Evolutionary conservation across 2,329 filamentous ascomycete species (phyloP).

Genomic region (Colletotrichum australisinense): DNA sequence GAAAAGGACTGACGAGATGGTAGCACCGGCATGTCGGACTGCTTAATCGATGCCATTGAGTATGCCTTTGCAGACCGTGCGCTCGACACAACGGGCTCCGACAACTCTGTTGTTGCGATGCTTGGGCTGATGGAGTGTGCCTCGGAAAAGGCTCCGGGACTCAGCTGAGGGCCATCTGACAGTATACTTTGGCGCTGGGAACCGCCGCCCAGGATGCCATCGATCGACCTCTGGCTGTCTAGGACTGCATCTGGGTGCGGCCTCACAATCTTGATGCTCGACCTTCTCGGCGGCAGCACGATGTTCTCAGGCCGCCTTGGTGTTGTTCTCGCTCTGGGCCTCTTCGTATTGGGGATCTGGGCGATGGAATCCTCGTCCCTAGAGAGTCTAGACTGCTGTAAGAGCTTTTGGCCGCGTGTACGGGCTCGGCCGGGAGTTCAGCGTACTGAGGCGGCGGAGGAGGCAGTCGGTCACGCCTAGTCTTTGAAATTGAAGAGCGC

Average conservation of each 20-base stretch:
- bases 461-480: constrained; percentile 4
- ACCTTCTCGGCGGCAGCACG: constrained; percentile 6
- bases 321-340: not conserved
- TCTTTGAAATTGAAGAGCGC: constrained; percentile 7
- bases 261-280: constrained; percentile 11
- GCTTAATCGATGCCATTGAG: constrained; percentile 42
- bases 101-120: constrained; percentile 44
- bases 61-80: constrained; percentile 46
- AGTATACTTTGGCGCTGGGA: constrained; percentile 14
- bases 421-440: constrained; percentile 26
- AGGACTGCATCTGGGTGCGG: not conserved
- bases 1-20: constrained; percentile 28
- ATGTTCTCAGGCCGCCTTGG: constrained; percentile 25
- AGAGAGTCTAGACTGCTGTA: constrained; percentile 10
- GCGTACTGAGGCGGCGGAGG: constrained; percentile 23
- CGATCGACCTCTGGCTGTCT: constrained; percentile 16
- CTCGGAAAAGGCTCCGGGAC: constrained; percentile 31
- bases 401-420: constrained; percentile 18
- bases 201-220: constrained; percentile 25
- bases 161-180: constrained; percentile 24
- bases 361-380: not conserved
- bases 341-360: not conserved
- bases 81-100: constrained; percentile 45
- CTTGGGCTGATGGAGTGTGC: constrained; percentile 46
- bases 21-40: constrained; percentile 34